Conservation (phyloP, 805 yeast genomes). For the Ogataea naganishii region DNA sequence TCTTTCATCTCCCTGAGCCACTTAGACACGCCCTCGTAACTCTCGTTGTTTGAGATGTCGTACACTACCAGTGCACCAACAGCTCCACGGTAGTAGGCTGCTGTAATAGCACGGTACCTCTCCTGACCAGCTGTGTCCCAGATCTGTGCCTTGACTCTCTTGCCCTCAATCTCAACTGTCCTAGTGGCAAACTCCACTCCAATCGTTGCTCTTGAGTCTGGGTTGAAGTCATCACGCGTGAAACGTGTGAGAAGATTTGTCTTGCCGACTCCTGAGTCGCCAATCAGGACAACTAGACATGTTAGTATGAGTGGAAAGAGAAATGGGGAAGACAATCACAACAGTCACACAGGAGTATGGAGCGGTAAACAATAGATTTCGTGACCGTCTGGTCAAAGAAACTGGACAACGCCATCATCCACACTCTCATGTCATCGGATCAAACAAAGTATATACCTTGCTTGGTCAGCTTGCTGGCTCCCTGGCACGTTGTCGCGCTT, state of each 20-base stretch:
- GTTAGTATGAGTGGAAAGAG: constrained; percentile 6
- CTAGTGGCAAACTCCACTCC: constrained; percentile 98
- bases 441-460: too few relatives aligned
- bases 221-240: constrained; percentile 91
- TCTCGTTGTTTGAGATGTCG: constrained; percentile 85
- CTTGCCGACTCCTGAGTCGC: constrained; percentile 96
- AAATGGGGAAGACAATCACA: background rate
- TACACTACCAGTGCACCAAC: constrained; percentile 95
- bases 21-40: constrained; percentile 77
- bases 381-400: too few relatives aligned
- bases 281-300: constrained; percentile 71
- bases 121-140: constrained; percentile 99
- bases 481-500: background rate
- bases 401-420: too few relatives aligned
- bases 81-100: constrained; percentile 96
- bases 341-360: background rate
- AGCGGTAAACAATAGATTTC: too few relatives aligned
- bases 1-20: constrained; percentile 89
- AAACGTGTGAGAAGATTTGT: constrained; percentile 89
- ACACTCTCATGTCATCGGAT: too few relatives aligned
- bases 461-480: too few relatives aligned
- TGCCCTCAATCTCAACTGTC: constrained; percentile 81
- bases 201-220: constrained; percentile 89
- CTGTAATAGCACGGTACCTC: constrained; percentile 94
- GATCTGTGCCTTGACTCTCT: constrained; percentile 79